These are phyloP conservation scores for Capsella rubella DNA, from an alignment of 441 rosid species.

Conservation along the genomic window DNA sequence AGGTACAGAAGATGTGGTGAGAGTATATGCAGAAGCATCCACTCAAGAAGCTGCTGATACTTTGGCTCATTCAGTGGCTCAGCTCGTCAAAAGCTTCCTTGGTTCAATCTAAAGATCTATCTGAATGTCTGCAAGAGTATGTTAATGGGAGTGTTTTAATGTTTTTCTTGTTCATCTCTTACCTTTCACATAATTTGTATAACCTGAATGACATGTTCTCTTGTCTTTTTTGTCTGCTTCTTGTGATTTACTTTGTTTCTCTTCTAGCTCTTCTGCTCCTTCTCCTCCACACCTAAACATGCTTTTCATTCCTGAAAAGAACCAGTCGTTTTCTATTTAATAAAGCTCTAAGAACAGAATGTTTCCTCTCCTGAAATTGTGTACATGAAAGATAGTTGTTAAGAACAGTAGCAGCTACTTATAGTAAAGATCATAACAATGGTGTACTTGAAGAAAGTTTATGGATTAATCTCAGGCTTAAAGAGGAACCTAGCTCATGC, in stretches of 20 bases:
- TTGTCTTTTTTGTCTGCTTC: conserved; percentile 5
- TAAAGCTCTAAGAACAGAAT: conserved; percentile 11
- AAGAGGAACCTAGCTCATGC: conserved; percentile 18
- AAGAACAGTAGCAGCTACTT: conserved; percentile 13
- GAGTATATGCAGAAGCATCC: conserved; percentile 92
- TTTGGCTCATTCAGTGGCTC: conserved; percentile 73
- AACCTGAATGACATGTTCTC: conserved; percentile 29
- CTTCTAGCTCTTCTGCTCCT: neutral
- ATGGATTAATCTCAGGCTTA: conserved; percentile 8
- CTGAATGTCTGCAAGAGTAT: conserved; percentile 29
- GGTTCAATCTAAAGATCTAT: conserved; percentile 45
- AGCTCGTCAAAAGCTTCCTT: conserved; percentile 64
- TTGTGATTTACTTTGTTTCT: conserved; percentile 17
- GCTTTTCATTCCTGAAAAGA: conserved; percentile 12
- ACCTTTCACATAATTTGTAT: conserved; percentile 19
- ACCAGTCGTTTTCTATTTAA: conserved; percentile 2
- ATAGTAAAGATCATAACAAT: conserved; percentile 6
- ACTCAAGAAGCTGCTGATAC: conserved; percentile 80
- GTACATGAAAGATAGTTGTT: conserved; percentile 5
- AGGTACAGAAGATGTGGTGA: conserved; percentile 92
- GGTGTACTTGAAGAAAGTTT: conserved; percentile 16
- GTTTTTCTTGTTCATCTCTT: neutral
- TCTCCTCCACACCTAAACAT: neutral
- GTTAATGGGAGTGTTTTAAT: neutral
- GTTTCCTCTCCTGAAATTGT: conserved; percentile 7